phyloP scores from a whole-genome alignment of 108 stramenopile species.

The Epithemia pelagica region DNA sequence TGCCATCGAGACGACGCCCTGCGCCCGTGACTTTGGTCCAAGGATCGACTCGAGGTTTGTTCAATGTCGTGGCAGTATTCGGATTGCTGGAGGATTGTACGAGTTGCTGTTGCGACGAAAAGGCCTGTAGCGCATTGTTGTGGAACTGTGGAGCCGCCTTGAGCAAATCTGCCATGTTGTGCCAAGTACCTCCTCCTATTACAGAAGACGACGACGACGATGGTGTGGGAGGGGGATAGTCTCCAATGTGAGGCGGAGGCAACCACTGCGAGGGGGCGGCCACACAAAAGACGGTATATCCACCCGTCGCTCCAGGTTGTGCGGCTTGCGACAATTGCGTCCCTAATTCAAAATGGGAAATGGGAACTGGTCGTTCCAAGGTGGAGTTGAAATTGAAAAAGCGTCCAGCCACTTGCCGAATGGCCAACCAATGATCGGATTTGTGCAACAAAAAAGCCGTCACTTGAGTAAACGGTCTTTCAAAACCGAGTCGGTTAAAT shows the following conservation, averaged over 20 bases:
- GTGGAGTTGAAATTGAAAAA: constrained; percentile 85
- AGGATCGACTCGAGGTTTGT: constrained; percentile 42
- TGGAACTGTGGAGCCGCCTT: constrained; percentile 24
- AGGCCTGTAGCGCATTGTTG: constrained; percentile 5
- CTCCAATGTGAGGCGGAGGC: constrained; percentile 17
- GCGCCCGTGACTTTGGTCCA: constrained; percentile 65
- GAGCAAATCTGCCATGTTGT: constrained; percentile 7
- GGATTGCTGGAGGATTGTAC: constrained; percentile 76
- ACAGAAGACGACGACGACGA: no score
- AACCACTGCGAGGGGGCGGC: constrained; percentile 26
- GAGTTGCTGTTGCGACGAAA: neutral
- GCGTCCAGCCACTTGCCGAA: constrained; percentile 68
- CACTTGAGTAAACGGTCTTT: constrained; percentile 25
- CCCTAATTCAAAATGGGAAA: constrained; percentile 75
- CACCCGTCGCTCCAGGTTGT: constrained; percentile 28
- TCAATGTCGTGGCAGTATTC: constrained; percentile 30
- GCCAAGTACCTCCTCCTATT: constrained; percentile 17
- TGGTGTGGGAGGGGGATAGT: constrained; percentile 1
- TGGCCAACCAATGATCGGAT: constrained; percentile 83
- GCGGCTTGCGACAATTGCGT: constrained; percentile 52
- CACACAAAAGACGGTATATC: constrained; percentile 41
- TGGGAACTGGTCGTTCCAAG: constrained; percentile 51
- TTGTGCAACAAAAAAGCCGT: constrained; percentile 77
- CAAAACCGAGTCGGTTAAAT: constrained; percentile 10
- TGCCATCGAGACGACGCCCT: constrained; percentile 76